A percentile compares a stretch with the other conserved stretches of the same genome.
Evolutionary conservation across 805 yeast genomes (phyloP).

Genomic region (Barnettozyma pratensis): DNA sequence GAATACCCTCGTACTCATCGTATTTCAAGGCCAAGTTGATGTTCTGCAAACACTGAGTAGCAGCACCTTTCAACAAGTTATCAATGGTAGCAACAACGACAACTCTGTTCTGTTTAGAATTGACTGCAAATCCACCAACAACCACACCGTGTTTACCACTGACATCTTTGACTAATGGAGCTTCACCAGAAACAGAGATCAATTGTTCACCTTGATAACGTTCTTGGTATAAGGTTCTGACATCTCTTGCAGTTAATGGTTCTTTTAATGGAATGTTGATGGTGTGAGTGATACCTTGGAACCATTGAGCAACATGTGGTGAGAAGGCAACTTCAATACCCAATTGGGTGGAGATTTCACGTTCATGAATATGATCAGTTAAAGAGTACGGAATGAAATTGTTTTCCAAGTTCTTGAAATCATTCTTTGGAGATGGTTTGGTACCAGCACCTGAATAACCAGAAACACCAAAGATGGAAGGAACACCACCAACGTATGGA

Average conservation of each 20-base stretch:
- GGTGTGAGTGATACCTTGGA: slow-evolving; percentile 95
- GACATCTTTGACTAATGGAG: slow-evolving; percentile 88
- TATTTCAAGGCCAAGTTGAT: slow-evolving; percentile 86
- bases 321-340: slow-evolving; percentile 80
- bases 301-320: slow-evolving; percentile 99
- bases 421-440: slow-evolving; percentile 95
- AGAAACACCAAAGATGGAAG: slow-evolving; percentile 90
- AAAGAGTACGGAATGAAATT: slow-evolving; percentile 92
- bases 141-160: slow-evolving; percentile 93
- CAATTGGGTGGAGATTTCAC: slow-evolving; percentile 79
- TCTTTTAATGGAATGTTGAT: slow-evolving; percentile 81
- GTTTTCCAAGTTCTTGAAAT: slow-evolving; percentile 63
- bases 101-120: slow-evolving; percentile 80
- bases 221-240: slow-evolving; percentile 81
- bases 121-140: slow-evolving; percentile 94
- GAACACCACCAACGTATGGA: slow-evolving; percentile 63
- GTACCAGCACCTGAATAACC: slow-evolving; percentile 99
- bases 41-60: slow-evolving; percentile 96
- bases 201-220: slow-evolving; percentile 83
- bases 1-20: slow-evolving; percentile 94
- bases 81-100: slow-evolving; percentile 95
- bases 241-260: slow-evolving; percentile 69
- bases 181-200: slow-evolving; percentile 81
- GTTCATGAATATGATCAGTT: slow-evolving; percentile 96
- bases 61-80: slow-evolving; percentile 95